Base-by-base conservation (phyloP, 139 green algal species). In the Coccomyxa sp. region DNA sequence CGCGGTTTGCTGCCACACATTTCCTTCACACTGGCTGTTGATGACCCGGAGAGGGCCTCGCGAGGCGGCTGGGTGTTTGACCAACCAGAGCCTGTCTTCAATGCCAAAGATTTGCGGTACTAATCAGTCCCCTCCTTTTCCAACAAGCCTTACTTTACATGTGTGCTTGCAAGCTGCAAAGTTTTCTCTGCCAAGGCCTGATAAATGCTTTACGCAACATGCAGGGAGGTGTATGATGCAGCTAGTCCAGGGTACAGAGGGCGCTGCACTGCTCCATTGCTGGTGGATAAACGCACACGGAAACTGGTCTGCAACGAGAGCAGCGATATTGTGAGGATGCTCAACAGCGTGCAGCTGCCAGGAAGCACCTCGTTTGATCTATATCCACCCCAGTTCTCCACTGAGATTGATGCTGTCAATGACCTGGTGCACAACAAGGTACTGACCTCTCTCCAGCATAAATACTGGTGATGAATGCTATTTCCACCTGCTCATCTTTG, bases 231-330 rank as follows among this genome's bases (percentile, higher is more conserved):
- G 78, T 98, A 98, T 88, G 93, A 97, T 79, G 81, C 84, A 17
- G 85, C 86, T 13, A 87, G 80, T 75, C 92, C 93, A 0, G 90
- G 93, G 16, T 98, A 93, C 86, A 86, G 71, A 0, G 95, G 95
- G 3, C 91, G 95, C 32, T 98, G 95, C 89, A 98, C 95, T 14
- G 95, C 95, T 0, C 95, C 95, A 0, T 87, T 98, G 81, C 88
- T 98, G 76, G 87, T 98, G 14, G 95, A 98, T 88, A 86, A 79
- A 31, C 76, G 79, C 28, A 17, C 77, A 9, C 51, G 79, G 38
- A 79, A 83, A 10, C 86, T 91, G n/a, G 88, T 97, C 45, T 92
- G 87, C 91, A 97, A 96, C 86, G 94, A 97, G 82, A 95, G 90
- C 84, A 81, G 86, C 10, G 85, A 92, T 82, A 95, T 98, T 38